phyloP scores from a whole-genome alignment of 768 basidiomycete genomes.

The Tylopilus rubrobrunneus region DNA sequence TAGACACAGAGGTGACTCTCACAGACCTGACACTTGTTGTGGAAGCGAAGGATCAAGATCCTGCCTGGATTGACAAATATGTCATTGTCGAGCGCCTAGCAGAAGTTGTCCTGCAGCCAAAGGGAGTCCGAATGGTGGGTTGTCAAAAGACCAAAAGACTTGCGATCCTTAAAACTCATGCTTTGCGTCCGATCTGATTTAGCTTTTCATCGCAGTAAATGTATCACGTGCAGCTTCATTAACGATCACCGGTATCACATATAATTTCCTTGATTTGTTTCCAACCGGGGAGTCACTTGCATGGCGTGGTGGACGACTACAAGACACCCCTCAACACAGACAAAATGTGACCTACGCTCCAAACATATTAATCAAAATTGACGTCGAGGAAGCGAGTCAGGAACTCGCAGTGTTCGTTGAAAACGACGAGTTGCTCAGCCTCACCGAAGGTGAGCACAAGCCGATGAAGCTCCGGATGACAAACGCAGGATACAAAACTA shows the following conservation, averaged over 20 bases:
- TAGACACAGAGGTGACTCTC: slow-evolving; percentile 70
- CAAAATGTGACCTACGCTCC: slow-evolving; percentile 68
- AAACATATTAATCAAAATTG: slow-evolving; percentile 56
- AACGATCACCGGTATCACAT: slow-evolving; percentile 53
- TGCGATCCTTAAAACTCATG: background rate
- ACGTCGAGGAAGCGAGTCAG: slow-evolving; percentile 63
- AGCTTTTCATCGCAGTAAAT: slow-evolving; percentile 65
- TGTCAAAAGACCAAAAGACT: background rate
- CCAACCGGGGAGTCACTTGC: slow-evolving; percentile 63
- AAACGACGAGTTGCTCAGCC: slow-evolving; percentile 45
- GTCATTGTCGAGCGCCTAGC: slow-evolving; percentile 58
- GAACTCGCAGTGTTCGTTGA: slow-evolving; percentile 57
- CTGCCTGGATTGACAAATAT: slow-evolving; percentile 33
- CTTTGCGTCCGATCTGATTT: background rate
- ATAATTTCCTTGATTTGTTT: slow-evolving; percentile 71
- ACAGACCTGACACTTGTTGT: slow-evolving; percentile 57
- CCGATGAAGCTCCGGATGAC: slow-evolving; percentile 52
- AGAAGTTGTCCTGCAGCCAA: slow-evolving; percentile 58
- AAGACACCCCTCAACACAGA: slow-evolving; percentile 69
- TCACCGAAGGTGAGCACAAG: slow-evolving; percentile 69
- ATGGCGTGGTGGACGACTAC: slow-evolving; percentile 69
- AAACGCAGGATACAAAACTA: slow-evolving; percentile 59
- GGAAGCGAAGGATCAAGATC: slow-evolving; percentile 33
- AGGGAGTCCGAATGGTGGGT: slow-evolving; percentile 63
- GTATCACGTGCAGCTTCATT: slow-evolving; percentile 50